Conservation (phyloP, 2,329 filamentous ascomycete genomes). For the Xylariaceae sp. region DNA sequence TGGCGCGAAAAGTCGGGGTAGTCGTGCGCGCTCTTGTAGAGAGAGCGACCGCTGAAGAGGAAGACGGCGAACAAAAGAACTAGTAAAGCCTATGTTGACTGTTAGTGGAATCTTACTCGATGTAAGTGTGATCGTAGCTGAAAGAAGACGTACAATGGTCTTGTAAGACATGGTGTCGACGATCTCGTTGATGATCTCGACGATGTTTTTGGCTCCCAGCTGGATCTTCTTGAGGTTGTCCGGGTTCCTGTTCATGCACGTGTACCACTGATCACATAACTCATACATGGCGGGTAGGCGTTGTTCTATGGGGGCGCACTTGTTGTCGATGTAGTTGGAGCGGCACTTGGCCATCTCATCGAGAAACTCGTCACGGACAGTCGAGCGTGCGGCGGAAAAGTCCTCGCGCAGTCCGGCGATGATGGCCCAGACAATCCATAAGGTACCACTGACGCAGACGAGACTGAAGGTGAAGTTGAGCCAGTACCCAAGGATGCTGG, state of each 20-base stretch:
- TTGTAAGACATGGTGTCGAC: conserved; percentile 88
- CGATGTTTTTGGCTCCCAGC: conserved; percentile 82
- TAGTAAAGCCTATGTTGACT: conserved; percentile 20
- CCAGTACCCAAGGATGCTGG: conserved; percentile 57
- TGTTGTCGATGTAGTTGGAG: conserved; percentile 70
- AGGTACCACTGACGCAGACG: conserved; percentile 30
- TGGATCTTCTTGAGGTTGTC: conserved; percentile 72
- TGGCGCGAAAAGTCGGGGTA: conserved; percentile 21
- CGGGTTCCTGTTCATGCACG: conserved; percentile 83
- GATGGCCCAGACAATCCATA: conserved; percentile 67
- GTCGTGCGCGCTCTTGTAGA: conserved; percentile 25
- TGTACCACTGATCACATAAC: conserved; percentile 75
- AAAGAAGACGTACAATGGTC: conserved; percentile 46
- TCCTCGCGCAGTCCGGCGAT: conserved; percentile 69
- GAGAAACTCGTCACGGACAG: conserved; percentile 64
- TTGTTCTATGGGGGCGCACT: conserved; percentile 60
- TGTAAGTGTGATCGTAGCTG: neutral
- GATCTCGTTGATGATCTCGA: conserved; percentile 90
- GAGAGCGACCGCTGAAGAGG: conserved; percentile 28
- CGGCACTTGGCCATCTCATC: conserved; percentile 71
- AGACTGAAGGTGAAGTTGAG: conserved; percentile 61
- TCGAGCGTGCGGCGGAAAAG: conserved; percentile 66
- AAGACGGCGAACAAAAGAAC: conserved; percentile 27
- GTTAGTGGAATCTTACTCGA: conserved; percentile 11
- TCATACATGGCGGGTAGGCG: conserved; percentile 69